Evolutionary conservation across 345 rosid genomes (phyloP).

Genomic region (Arabis hirsuta): DNA sequence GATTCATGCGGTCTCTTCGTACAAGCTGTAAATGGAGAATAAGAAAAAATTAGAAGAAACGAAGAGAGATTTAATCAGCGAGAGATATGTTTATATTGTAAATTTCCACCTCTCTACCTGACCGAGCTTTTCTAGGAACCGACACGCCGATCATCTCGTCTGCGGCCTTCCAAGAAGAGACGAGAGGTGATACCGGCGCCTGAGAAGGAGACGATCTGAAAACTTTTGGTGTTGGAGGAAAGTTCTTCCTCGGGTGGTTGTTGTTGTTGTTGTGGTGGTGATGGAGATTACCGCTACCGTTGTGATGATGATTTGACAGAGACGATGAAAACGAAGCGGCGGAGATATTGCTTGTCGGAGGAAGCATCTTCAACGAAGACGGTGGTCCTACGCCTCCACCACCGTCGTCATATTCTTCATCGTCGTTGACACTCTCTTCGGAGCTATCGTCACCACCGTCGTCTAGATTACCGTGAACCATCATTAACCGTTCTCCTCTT

Average conservation of each 20-base stretch:
- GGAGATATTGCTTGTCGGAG: constrained; percentile 59
- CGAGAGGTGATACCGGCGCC: constrained; percentile 41
- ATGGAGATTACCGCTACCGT: constrained; percentile 40
- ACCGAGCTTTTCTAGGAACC: constrained; percentile 99
- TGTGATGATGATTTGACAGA: constrained; percentile 53
- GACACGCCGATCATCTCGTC: constrained; percentile 98
- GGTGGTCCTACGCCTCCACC: constrained; percentile 53
- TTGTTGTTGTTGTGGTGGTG: constrained; percentile 10
- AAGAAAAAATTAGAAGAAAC: constrained; percentile 22
- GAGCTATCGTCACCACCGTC: constrained; percentile 83
- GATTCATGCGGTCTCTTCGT: constrained; percentile 93
- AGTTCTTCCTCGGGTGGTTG: constrained; percentile 60
- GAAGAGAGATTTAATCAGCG: constrained; percentile 28
- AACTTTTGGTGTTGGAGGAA: constrained; percentile 62
- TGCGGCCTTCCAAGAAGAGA: constrained; percentile 67
- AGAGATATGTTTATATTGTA: constrained; percentile 20
- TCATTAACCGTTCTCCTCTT: constrained; percentile 73
- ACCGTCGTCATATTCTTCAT: constrained; percentile 84
- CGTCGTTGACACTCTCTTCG: constrained; percentile 93
- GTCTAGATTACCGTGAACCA: constrained; percentile 74
- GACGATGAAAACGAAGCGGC: constrained; percentile 70
- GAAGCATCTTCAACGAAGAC: constrained; percentile 69
- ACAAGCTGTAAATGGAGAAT: constrained; percentile 53
- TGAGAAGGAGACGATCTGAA: constrained; percentile 59
- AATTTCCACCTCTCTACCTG: constrained; percentile 96